Evolutionary conservation across 306 rosid genomes (phyloP).

Genomic region (Myrica gale): DNA sequence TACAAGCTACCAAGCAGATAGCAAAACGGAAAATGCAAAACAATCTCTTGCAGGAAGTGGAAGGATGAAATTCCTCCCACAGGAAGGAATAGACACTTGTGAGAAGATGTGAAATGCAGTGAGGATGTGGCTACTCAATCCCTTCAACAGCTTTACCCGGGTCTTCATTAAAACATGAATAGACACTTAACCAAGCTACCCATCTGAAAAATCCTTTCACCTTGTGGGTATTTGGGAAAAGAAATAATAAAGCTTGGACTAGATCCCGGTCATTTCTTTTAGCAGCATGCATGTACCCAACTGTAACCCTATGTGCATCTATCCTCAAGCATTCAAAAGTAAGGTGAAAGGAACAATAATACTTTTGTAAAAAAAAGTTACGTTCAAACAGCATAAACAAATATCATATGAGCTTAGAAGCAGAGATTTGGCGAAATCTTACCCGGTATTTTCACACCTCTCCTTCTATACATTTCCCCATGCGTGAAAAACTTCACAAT

Average conservation of each 20-base stretch:
- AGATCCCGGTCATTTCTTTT: neutral
- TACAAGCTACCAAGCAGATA: neutral
- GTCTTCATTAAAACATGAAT: neutral
- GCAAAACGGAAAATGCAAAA: neutral
- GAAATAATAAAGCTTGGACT: neutral
- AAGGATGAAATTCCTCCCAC: neutral
- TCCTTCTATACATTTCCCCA: slow-evolving; percentile 91
- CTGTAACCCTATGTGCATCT: neutral
- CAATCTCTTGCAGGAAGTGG: neutral
- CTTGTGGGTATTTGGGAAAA: neutral
- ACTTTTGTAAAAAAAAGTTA: neutral
- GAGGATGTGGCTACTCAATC: neutral
- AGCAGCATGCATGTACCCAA: neutral
- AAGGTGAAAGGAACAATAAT: neutral
- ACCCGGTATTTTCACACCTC: slow-evolving; percentile 99
- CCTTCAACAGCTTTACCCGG: neutral
- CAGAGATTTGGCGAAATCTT: slow-evolving; percentile 16
- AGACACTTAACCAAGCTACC: neutral
- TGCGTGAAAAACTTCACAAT: slow-evolving; percentile 97
- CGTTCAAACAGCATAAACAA: slow-evolving; percentile 23
- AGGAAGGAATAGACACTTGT: neutral
- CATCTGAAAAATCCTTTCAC: neutral
- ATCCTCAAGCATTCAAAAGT: neutral
- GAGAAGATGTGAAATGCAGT: neutral
- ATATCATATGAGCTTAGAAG: slow-evolving; percentile 10